Evolutionary conservation across 208 protist genomes (phyloP), one percentile per base, ranked within the genome.

Genomic region (Trypanosoma scelopori): DNA sequence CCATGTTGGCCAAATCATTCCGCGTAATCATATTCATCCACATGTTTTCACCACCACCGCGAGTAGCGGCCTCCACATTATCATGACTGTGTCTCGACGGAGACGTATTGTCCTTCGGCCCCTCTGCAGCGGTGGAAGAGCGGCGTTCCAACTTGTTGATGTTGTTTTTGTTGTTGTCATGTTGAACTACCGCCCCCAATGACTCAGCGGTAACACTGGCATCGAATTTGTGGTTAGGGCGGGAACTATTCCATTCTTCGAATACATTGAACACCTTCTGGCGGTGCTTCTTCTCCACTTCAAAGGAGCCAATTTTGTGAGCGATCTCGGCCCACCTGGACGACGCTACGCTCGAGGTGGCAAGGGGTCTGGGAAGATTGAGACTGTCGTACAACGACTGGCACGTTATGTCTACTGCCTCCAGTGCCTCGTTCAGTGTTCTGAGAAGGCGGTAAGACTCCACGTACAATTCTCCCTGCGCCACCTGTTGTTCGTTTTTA

Each of bases 261-360:
- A 95, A 95, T 6, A 92, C 76, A 23, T 89, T 73, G 73, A 89
- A 93, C 4, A 94, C 84, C 11, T 78, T 76, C 56, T 85, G 70
- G 39, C 84, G 85, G 56, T 93, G 91, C 23, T 73, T 79, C 63
- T 84, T 81, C 18, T 92, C 84, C 43, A 47, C 48, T 65, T 96
- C 85, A 50, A 81, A 82, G 12, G 66, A 76, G 9, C 91, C 91
- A 13, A 96, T 74, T 1, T 78, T 76, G 25, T 72, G 77, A 0
- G 87, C 91, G 28, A 96, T 78, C 13, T 74, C 47, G 11, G 86
- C 75, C 84, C 87, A 96, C 25, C 76, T 76, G 25, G 76, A 69
- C 23, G 86, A 71, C 2, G 87, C 87, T n/a, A 93, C 76, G 47
- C 83, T 89, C 28, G 78, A 79, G 0, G 75, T 66, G 2, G 71